phyloP scores from a whole-genome alignment of 1,284 basidiomycete species.

The Fomes fomentarius region DNA sequence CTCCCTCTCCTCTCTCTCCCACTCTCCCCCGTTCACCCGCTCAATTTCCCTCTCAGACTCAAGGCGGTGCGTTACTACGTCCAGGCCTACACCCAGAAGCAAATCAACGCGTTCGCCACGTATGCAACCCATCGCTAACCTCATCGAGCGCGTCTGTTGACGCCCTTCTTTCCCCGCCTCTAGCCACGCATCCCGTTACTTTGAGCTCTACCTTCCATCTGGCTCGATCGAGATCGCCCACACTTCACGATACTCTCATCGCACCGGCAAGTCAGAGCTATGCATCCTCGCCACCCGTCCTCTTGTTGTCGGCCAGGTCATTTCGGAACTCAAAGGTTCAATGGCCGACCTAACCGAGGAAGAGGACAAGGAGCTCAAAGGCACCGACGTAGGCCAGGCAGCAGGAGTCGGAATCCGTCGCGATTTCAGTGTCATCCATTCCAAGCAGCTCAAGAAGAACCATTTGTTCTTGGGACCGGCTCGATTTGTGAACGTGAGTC shows the following conservation, averaged over 20 bases:
- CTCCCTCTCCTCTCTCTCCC: conserved; percentile 23
- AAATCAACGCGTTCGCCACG: conserved; percentile 88
- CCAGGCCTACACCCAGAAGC: conserved; percentile 70
- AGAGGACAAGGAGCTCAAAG: conserved; percentile 81
- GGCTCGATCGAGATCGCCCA: conserved; percentile 86
- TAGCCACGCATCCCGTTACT: conserved; percentile 85
- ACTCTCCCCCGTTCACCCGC: conserved; percentile 22
- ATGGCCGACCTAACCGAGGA: conserved; percentile 85
- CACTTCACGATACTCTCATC: conserved; percentile 81
- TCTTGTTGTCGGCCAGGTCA: conserved; percentile 71
- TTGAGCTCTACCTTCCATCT: conserved; percentile 81
- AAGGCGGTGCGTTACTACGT: conserved; percentile 74
- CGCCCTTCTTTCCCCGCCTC: conserved; percentile 30
- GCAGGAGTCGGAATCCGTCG: conserved; percentile 71
- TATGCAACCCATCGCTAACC: conserved; percentile 42
- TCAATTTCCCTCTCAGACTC: conserved; percentile 48
- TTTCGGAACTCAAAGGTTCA: conserved; percentile 84
- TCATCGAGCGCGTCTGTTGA: conserved; percentile 26
- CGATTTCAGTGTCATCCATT: conserved; percentile 92
- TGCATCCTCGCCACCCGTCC: conserved; percentile 85
- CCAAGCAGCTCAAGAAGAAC: conserved; percentile 88
- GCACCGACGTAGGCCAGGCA: conserved; percentile 60
- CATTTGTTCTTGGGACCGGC: conserved; percentile 92
- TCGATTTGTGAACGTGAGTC: conserved; percentile 89
- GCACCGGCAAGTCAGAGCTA: conserved; percentile 88